Evolutionary conservation across 2,329 filamentous ascomycete genomes (phyloP).

Genomic region (Talaromyces sp.): DNA sequence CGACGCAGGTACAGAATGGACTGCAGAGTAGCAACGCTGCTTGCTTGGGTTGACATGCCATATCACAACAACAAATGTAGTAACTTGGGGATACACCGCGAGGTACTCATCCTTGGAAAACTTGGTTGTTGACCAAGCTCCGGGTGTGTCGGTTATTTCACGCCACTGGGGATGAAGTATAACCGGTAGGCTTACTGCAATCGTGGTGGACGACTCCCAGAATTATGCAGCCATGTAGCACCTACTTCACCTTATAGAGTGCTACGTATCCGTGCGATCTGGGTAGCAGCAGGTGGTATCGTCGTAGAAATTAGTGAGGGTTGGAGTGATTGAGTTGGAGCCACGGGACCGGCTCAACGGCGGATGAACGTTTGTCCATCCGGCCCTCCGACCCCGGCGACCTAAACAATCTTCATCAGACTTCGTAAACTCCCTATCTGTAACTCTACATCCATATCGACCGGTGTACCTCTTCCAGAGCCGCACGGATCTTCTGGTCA

Average conservation of each 20-base stretch:
- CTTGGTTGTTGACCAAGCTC: not conserved
- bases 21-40: not conserved
- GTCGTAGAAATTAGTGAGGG: not conserved
- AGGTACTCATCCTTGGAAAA: not conserved
- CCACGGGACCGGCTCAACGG: not conserved
- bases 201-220: not conserved
- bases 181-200: not conserved
- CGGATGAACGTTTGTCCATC: conserved; percentile 1
- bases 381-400: not conserved
- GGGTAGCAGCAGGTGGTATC: not conserved
- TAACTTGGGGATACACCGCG: not conserved
- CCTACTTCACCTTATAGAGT: not conserved
- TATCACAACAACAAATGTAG: not conserved
- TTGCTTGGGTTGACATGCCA: not conserved
- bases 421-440: not conserved
- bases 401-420: not conserved
- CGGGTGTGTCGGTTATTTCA: not conserved
- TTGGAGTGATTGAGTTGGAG: not conserved
- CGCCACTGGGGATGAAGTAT: not conserved
- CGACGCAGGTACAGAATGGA: conserved; percentile 5
- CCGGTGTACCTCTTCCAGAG: not conserved
- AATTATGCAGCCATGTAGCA: not conserved
- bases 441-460: not conserved
- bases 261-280: not conserved
- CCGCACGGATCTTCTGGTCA: not conserved